These are phyloP conservation scores for Simplicillium sp. DNA, from an alignment of 2,329 filamentous ascomycete genomes.

Conservation along the genomic window DNA sequence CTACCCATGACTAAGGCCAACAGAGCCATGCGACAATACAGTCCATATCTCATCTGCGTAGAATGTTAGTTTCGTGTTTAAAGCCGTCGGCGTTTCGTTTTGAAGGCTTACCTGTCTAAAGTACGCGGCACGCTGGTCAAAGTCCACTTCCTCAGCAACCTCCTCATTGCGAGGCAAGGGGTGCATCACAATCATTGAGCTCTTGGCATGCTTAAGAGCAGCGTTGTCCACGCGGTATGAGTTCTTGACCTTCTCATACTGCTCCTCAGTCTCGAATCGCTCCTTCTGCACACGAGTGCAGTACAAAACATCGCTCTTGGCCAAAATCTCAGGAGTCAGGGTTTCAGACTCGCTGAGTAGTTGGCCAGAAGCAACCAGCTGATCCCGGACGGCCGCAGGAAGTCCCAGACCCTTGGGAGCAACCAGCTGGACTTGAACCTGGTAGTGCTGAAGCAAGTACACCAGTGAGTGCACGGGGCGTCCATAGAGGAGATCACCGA, in stretches of 20 bases:
- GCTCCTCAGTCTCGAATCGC: conserved; percentile 70
- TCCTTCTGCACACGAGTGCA: conserved; percentile 96
- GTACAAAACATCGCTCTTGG: conserved; percentile 84
- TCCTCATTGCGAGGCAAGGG: conserved; percentile 89
- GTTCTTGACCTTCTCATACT: conserved; percentile 84
- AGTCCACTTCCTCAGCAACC: conserved; percentile 92
- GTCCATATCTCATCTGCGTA: conserved; percentile 87
- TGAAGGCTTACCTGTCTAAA: conserved; percentile 83
- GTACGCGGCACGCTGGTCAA: conserved; percentile 92
- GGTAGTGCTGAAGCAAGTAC: conserved; percentile 90
- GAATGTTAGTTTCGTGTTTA: conserved; percentile 21
- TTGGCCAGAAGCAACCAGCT: conserved; percentile 65
- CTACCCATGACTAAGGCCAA: conserved; percentile 76
- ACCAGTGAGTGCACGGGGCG: conserved; percentile 92
- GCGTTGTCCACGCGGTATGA: conserved; percentile 84
- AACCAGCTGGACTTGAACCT: conserved; percentile 87
- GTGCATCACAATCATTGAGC: conserved; percentile 89
- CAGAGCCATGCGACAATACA: conserved; percentile 97
- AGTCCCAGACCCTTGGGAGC: conserved; percentile 71
- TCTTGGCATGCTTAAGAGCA: conserved; percentile 84
- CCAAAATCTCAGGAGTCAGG: conserved; percentile 80
- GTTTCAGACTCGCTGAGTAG: conserved; percentile 65
- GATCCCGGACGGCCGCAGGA: conserved; percentile 63
- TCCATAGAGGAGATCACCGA: conserved; percentile 86
- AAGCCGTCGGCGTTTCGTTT: neutral